Evolutionary conservation across 441 rosid genomes (phyloP), one percentile per base, ranked within the genome.

Genomic region (Hura crepitans): DNA sequence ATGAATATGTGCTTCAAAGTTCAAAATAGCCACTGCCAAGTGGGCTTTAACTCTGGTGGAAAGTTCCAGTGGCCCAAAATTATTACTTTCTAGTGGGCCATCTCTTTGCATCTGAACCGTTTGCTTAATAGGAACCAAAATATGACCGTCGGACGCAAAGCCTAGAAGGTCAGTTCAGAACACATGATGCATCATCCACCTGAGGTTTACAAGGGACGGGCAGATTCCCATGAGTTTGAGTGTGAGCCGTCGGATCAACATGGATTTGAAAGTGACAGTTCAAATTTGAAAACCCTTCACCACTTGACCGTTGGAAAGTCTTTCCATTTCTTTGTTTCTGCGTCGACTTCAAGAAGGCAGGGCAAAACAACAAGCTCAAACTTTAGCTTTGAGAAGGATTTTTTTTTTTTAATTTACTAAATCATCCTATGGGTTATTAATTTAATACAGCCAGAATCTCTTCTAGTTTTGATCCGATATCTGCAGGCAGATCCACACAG

Each of bases 241-340:
- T 56, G 8, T 14, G 65, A 76, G 66, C 80, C 84, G 82, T 79
- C 62, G 5, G 82, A 84, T 84, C 17, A 70, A 43, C 74, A 30
- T 11, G 66, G 79, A 81, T 78, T 80, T 72, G 69, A 12, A 50
- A 76, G 5, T 70, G 71, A 80, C 82, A 81, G 77, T 81, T 85
- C 81, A 84, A 87, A 66, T 81, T 85, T 83, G 80, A 79, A 87
- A 50, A 30, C 43, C 69, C 67, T 30, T 47, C 60, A 6, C 31
- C 14, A 78, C 2, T 79, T 82, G 82, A 90, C 89, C 77, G 96
- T 85, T 84, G 1, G 20, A 65, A 27, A 45, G 50, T 8, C 25
- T 23, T 22, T 13, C 18, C 47, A 28, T 67, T 71, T 70, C 45
- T 25, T 45, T n/a, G n/a, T n/a, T 63, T 23, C 22, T 15, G 50